These are phyloP conservation scores for Talaromyces stipitatus DNA, from an alignment of 495 filamentous ascomycete species.

Conservation along the genomic window DNA sequence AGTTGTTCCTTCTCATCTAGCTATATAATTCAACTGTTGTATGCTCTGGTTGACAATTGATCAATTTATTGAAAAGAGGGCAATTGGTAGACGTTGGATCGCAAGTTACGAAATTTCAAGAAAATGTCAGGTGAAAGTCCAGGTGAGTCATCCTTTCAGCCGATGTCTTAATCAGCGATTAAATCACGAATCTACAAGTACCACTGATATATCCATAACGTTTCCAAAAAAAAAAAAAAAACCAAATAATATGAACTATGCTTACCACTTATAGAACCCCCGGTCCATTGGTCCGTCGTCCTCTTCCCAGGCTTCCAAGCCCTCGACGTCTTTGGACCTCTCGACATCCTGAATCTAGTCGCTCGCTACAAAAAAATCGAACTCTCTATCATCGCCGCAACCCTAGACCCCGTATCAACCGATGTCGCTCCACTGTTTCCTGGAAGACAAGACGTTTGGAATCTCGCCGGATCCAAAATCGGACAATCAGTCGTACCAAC, in stretches of 20 bases:
- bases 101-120: no score
- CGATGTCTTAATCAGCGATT: neutral
- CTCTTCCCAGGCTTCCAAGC: conserved; percentile 6
- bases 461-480: conserved; percentile 8
- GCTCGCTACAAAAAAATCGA: conserved; percentile 19
- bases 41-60: no score
- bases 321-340: conserved; percentile 49
- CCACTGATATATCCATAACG: no score
- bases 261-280: neutral
- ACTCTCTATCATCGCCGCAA: conserved; percentile 44
- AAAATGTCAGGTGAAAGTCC: neutral
- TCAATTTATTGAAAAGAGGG: no score
- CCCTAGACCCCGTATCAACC: conserved; percentile 45
- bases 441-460: conserved; percentile 2
- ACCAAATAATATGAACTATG: neutral
- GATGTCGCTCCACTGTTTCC: conserved; percentile 6
- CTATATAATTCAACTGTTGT: no score
- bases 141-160: neutral
- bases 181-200: neutral
- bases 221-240: no score
- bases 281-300: conserved; percentile 1
- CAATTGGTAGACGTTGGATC: no score
- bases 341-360: conserved; percentile 54
- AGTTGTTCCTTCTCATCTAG: no score
- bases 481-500: conserved; percentile 3